Evolutionary conservation across 176 grass and related monocot species (phyloP).

Genomic region (Tuctoria greenei): DNA sequence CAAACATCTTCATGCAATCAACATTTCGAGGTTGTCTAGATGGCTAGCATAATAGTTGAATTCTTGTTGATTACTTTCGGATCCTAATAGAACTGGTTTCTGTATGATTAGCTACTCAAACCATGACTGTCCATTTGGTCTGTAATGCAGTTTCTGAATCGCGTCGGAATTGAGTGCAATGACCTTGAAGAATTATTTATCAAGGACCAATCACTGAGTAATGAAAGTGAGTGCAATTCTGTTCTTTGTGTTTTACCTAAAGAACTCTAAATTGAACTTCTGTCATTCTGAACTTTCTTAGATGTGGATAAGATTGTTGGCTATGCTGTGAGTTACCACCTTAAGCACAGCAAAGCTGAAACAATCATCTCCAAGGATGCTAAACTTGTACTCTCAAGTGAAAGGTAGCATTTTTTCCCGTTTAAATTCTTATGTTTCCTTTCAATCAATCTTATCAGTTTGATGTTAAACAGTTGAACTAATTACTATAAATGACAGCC

Average conservation of each 20-base stretch:
- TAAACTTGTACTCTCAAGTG: slow-evolving; percentile 61
- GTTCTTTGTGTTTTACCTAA: slow-evolving; percentile 1
- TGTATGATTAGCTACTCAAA: not conserved
- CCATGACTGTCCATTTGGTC: slow-evolving; percentile 3
- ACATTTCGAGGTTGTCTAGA: not conserved
- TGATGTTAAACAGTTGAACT: slow-evolving; percentile 31
- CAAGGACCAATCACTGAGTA: slow-evolving; percentile 89
- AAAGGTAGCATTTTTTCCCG: slow-evolving; percentile 48
- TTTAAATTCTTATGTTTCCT: not conserved
- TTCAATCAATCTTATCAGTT: slow-evolving; percentile 18
- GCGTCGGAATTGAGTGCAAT: slow-evolving; percentile 80
- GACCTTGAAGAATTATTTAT: slow-evolving; percentile 88
- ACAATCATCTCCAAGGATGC: slow-evolving; percentile 73
- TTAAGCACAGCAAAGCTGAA: slow-evolving; percentile 67
- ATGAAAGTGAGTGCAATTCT: slow-evolving; percentile 83
- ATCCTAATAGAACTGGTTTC: not conserved
- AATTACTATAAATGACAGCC: slow-evolving; percentile 43
- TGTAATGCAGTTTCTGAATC: slow-evolving; percentile 68
- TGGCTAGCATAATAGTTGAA: not conserved
- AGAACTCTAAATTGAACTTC: slow-evolving; percentile 13
- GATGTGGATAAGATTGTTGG: slow-evolving; percentile 96
- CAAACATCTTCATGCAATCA: not conserved
- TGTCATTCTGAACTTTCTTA: slow-evolving; percentile 46
- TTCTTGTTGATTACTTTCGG: slow-evolving; percentile 1
- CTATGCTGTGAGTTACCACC: slow-evolving; percentile 89